Percentiles rank a stretch among this genome's conserved stretches.
Evolutionary conservation across 148 eudicot genomes (phyloP).

Genomic region (Rhododendron williamsianum): DNA sequence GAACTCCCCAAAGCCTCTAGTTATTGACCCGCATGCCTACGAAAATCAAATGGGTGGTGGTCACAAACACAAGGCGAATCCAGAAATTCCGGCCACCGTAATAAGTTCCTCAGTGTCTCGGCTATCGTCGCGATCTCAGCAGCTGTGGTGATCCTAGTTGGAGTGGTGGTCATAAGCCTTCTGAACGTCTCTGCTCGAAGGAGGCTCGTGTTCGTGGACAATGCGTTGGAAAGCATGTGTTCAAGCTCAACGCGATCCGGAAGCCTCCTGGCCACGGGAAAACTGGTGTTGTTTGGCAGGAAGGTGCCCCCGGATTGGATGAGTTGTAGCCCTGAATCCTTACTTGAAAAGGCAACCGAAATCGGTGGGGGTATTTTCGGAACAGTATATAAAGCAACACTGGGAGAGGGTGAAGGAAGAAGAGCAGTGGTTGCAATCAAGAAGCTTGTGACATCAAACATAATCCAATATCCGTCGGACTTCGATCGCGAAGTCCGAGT

Average conservation of each 20-base stretch:
- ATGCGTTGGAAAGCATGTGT: slow-evolving; percentile 69
- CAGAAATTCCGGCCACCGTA: slow-evolving; percentile 29
- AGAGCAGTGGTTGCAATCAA: slow-evolving; percentile 48
- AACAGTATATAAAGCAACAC: slow-evolving; percentile 60
- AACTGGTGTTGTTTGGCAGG: slow-evolving; percentile 64
- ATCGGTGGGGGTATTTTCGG: slow-evolving; percentile 79
- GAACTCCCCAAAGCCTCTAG: slow-evolving; percentile 87
- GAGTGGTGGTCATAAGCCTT: slow-evolving; percentile 61
- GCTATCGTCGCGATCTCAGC: slow-evolving; percentile 80
- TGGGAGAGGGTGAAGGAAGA: slow-evolving; percentile 43
- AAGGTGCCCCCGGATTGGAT: slow-evolving; percentile 50
- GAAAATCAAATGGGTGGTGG: slow-evolving; percentile 42
- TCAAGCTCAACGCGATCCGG: slow-evolving; percentile 74
- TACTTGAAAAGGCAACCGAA: slow-evolving; percentile 57
- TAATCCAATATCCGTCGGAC: slow-evolving; percentile 65
- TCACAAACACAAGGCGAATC: slow-evolving; percentile 8
- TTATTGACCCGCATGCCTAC: slow-evolving; percentile 63
- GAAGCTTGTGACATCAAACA: slow-evolving; percentile 57
- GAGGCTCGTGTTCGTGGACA: slow-evolving; percentile 52
- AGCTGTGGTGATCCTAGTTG: slow-evolving; percentile 51
- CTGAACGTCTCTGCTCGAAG: slow-evolving; percentile 69
- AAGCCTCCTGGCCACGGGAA: slow-evolving; percentile 43
- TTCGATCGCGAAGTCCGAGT: slow-evolving; percentile 70
- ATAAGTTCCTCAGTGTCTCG: slow-evolving; percentile 68
- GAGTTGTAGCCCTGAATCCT: slow-evolving; percentile 36